phyloP scores from a whole-genome alignment of 371 early-diverging fungal genomes.

The Mitosporidium daphniae region DNA sequence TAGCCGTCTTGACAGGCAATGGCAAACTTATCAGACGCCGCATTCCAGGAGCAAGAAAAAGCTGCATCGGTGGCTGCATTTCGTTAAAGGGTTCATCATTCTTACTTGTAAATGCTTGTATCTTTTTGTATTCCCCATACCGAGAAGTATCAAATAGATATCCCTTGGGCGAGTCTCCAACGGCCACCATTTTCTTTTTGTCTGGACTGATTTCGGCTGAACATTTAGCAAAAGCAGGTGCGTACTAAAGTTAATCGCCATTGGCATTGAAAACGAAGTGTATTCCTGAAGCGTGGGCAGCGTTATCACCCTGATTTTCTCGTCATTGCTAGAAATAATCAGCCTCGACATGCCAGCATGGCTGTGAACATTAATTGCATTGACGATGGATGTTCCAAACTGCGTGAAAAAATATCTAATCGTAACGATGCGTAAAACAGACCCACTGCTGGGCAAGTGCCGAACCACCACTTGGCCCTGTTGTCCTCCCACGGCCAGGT shows the following conservation, averaged over 20 bases:
- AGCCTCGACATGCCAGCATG: conserved; percentile 15
- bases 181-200: conserved; percentile 31
- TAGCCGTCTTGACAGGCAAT: conserved; percentile 38
- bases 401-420: not conserved
- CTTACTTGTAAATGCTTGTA: conserved; percentile 19
- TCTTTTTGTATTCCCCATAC: conserved; percentile 16
- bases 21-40: conserved; percentile 23
- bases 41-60: conserved; percentile 43
- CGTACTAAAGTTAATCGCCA: conserved; percentile 36
- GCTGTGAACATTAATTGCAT: conserved; percentile 1
- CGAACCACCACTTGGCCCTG: conserved; percentile 37
- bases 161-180: conserved; percentile 44
- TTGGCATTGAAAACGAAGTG: conserved; percentile 25
- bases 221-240: not conserved
- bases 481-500: conserved; percentile 54
- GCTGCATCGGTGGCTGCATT: conserved; percentile 15
- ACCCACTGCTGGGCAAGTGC: conserved; percentile 24
- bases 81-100: conserved; percentile 2
- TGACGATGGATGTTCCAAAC: conserved; percentile 3
- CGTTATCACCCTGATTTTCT: conserved; percentile 42
- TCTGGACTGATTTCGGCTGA: conserved; percentile 36
- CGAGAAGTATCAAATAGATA: conserved; percentile 25
- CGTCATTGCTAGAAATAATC: conserved; percentile 60
- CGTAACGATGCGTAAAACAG: conserved; percentile 3
- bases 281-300: conserved; percentile 24